These are phyloP conservation scores for Leucocoprinus leucothites DNA, from an alignment of 768 basidiomycete species.

Conservation along the genomic window DNA sequence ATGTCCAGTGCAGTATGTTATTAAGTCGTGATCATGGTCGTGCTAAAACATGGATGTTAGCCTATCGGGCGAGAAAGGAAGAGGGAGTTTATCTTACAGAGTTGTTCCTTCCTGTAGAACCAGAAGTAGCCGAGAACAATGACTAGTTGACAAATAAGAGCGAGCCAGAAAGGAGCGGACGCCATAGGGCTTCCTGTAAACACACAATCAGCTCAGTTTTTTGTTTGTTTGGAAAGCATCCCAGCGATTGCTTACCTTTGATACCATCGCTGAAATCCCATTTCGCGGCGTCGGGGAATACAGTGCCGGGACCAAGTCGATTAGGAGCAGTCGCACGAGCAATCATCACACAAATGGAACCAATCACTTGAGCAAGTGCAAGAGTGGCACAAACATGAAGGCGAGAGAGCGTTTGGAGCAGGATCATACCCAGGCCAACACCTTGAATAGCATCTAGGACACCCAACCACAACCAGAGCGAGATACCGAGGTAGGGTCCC, in stretches of 20 bases:
- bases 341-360: conserved; percentile 87
- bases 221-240: neutral
- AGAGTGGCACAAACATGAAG: conserved; percentile 93
- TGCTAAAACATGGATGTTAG: conserved; percentile 21
- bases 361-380: conserved; percentile 87
- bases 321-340: conserved; percentile 91
- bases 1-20: conserved; percentile 4
- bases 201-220: neutral
- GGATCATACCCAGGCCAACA: conserved; percentile 90
- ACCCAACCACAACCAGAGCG: conserved; percentile 93
- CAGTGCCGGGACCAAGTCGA: conserved; percentile 81
- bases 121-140: conserved; percentile 93
- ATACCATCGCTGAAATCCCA: conserved; percentile 84
- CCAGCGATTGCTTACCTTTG: conserved; percentile 33
- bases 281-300: conserved; percentile 88
- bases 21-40: conserved; percentile 31
- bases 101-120: conserved; percentile 96
- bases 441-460: conserved; percentile 93
- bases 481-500: conserved; percentile 87
- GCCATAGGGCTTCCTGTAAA: conserved; percentile 73
- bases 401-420: conserved; percentile 83
- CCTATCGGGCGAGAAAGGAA: neutral
- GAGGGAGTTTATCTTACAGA: conserved; percentile 45
- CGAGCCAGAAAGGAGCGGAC: conserved; percentile 85
- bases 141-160: conserved; percentile 72